Evolutionary conservation across 306 rosid species (phyloP).

Genomic region (Pyrus pyrifolia): DNA sequence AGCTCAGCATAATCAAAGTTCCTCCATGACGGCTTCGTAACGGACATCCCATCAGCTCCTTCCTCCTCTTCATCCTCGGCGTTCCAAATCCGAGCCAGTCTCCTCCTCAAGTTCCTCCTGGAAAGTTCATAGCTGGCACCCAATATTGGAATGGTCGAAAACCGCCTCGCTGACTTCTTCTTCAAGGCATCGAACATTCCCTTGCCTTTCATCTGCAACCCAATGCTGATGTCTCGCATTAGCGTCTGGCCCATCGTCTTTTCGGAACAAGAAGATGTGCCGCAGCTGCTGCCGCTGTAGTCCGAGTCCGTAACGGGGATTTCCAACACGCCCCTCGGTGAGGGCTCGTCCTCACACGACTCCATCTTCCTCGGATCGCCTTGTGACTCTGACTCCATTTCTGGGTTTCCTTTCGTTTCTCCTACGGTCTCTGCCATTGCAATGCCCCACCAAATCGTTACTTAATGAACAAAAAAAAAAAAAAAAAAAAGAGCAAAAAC

Average conservation of each 20-base stretch:
- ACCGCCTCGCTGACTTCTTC: slow-evolving; percentile 44
- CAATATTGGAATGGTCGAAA: slow-evolving; percentile 54
- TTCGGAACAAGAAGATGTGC: slow-evolving; percentile 11
- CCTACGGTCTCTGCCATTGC: slow-evolving; percentile 10
- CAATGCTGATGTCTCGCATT: slow-evolving; percentile 3
- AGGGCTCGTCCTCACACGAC: slow-evolving; percentile 32
- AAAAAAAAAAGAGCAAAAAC: background rate
- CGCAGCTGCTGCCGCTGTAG: slow-evolving; percentile 19
- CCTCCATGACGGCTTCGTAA: slow-evolving; percentile 71
- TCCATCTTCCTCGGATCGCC: background rate
- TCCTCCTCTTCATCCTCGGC: slow-evolving; percentile 29
- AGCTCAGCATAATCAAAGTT: slow-evolving; percentile 65
- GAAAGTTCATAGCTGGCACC: slow-evolving; percentile 38
- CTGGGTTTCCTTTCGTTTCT: slow-evolving; percentile 26
- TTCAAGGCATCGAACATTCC: slow-evolving; percentile 48
- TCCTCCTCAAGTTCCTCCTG: slow-evolving; percentile 41
- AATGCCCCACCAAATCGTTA: background rate
- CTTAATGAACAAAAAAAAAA: background rate
- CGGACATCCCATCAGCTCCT: slow-evolving; percentile 26
- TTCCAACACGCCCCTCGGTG: slow-evolving; percentile 81
- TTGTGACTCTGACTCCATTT: slow-evolving; percentile 8
- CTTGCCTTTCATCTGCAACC: slow-evolving; percentile 46
- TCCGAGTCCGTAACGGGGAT: slow-evolving; percentile 46
- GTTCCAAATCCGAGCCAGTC: slow-evolving; percentile 53
- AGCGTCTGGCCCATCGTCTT: background rate